These are phyloP conservation scores for Mucor circinelloides DNA, from an alignment of 371 early-diverging fungal genomes.

Conservation along the genomic window DNA sequence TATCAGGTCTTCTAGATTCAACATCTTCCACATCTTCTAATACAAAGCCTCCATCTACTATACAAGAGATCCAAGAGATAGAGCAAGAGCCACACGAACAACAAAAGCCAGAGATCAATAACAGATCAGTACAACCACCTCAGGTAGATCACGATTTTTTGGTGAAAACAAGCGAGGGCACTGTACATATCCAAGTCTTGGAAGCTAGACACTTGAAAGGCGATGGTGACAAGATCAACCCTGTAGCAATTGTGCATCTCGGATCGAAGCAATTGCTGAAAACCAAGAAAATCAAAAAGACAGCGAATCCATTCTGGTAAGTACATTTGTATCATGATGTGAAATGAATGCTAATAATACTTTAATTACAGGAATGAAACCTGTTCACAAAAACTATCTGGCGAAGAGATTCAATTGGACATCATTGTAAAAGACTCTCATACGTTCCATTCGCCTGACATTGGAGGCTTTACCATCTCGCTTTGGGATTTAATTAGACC, in stretches of 20 bases:
- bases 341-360: not conserved
- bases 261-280: slow-evolving; percentile 62
- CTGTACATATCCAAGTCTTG: slow-evolving; percentile 43
- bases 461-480: slow-evolving; percentile 57
- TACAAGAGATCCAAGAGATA: not conserved
- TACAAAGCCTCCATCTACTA: not conserved
- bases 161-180: slow-evolving; percentile 22
- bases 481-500: slow-evolving; percentile 52
- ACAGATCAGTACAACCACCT: not conserved
- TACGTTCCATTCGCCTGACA: slow-evolving; percentile 60
- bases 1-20: not conserved
- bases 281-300: slow-evolving; percentile 77
- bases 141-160: not conserved
- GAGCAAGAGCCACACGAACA: not conserved
- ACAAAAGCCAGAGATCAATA: not conserved
- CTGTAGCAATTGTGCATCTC: slow-evolving; percentile 50
- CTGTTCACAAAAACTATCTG: slow-evolving; percentile 25
- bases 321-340: not conserved
- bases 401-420: slow-evolving; percentile 39
- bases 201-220: slow-evolving; percentile 58
- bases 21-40: not conserved
- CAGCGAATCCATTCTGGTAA: slow-evolving; percentile 69
- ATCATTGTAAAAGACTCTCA: slow-evolving; percentile 71
- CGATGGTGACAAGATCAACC: slow-evolving; percentile 57
- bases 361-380: slow-evolving; percentile 11